Percentiles rank a stretch among this genome's conserved stretches.
Evolutionary conservation across 805 yeast genomes (phyloP).

Genomic region (Kodamaea neixiangensis): DNA sequence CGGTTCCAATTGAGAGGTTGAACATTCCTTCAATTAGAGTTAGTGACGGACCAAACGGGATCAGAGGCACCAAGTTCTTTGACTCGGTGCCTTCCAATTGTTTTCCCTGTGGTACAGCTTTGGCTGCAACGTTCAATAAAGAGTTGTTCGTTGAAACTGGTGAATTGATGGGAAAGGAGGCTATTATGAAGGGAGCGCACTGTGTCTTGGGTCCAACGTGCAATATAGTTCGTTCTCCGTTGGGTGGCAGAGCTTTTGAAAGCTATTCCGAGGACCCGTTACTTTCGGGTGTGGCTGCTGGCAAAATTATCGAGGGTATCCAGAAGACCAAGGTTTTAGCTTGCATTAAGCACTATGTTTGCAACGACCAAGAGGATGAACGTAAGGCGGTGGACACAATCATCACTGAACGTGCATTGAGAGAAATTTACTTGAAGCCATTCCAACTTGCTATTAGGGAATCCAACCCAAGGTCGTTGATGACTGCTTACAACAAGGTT

Average conservation of each 20-base stretch:
- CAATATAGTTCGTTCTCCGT: constrained; percentile 57
- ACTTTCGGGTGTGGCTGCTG: constrained; percentile 47
- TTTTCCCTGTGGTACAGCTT: constrained; percentile 61
- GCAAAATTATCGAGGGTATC: constrained; percentile 54
- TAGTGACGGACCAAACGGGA: constrained; percentile 65
- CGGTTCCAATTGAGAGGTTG: constrained; percentile 17
- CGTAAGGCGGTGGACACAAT: constrained; percentile 50
- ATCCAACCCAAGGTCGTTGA: constrained; percentile 53
- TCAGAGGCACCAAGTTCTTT: constrained; percentile 58
- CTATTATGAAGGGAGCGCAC: constrained; percentile 53
- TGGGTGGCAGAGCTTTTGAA: constrained; percentile 66
- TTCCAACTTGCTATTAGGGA: constrained; percentile 59
- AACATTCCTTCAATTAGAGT: constrained; percentile 19
- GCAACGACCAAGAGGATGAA: constrained; percentile 63
- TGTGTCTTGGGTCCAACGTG: constrained; percentile 49
- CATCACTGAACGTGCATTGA: constrained; percentile 59
- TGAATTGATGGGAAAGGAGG: constrained; percentile 53
- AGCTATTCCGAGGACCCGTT: constrained; percentile 64
- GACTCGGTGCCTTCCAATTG: constrained; percentile 56
- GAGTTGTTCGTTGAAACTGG: constrained; percentile 53
- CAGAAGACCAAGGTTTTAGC: constrained; percentile 54
- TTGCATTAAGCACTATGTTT: constrained; percentile 61
- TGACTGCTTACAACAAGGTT: constrained; percentile 66
- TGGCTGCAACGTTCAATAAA: constrained; percentile 59
- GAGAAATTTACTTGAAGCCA: constrained; percentile 65